A percentile compares a stretch with the other conserved stretches of the same genome.
phyloP scores from a whole-genome alignment of 1,284 basidiomycete species.

The Puccinia horiana region DNA sequence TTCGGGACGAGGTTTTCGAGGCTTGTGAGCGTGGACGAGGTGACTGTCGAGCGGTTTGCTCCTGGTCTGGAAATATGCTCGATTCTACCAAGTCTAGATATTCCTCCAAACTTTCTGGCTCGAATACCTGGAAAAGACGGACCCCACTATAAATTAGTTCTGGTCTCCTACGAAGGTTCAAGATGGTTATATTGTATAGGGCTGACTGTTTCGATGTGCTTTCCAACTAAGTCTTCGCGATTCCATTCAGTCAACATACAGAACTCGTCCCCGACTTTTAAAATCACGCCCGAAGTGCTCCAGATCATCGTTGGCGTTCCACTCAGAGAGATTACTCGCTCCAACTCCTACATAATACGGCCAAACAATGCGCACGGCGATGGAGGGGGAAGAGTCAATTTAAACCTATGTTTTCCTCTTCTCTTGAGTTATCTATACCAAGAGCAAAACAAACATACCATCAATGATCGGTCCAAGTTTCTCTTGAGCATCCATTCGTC shows the following conservation, averaged over 20 bases:
- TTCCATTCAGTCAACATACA: constrained; percentile 88
- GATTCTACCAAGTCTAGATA: constrained; percentile 34
- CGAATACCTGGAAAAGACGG: constrained; percentile 18
- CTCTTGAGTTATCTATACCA: neutral
- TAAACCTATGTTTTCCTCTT: neutral
- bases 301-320: constrained; percentile 99
- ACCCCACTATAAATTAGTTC: constrained; percentile 54
- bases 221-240: constrained; percentile 77
- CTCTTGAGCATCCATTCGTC: constrained; percentile 44
- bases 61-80: constrained; percentile 36
- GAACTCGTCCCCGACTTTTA: constrained; percentile 93
- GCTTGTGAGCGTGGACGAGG: neutral
- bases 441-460: constrained; percentile 9
- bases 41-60: neutral
- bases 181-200: too few species aligned
- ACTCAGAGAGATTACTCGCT: constrained; percentile 93
- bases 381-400: constrained; percentile 57
- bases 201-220: constrained; percentile 83
- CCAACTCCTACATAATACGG: constrained; percentile 90
- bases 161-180: constrained; percentile 71
- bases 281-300: constrained; percentile 96
- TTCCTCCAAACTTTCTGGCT: constrained; percentile 32
- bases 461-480: constrained; percentile 36
- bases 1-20: neutral
- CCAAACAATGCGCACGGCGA: too few species aligned